phyloP scores from a whole-genome alignment of 2,329 filamentous ascomycete species.

The Allantophomopsis lycopodina region DNA sequence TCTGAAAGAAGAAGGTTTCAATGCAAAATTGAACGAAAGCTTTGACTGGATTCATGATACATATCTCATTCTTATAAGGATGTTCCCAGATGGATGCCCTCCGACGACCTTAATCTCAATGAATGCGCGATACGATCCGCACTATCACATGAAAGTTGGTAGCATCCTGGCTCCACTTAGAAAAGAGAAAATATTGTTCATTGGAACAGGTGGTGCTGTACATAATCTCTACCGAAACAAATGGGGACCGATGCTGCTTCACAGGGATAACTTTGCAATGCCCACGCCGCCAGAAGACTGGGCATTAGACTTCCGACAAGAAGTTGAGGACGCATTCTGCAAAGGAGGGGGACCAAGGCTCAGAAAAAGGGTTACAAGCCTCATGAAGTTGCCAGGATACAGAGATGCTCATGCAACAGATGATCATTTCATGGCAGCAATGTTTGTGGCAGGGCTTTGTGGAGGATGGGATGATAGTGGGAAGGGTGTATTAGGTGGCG shows the following conservation, averaged over 20 bases:
- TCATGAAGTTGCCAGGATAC: slow-evolving; percentile 56
- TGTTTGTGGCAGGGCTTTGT: slow-evolving; percentile 46
- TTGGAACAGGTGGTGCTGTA: slow-evolving; percentile 47
- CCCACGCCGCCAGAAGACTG: slow-evolving; percentile 41
- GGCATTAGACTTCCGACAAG: slow-evolving; percentile 52
- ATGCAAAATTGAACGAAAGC: slow-evolving; percentile 32
- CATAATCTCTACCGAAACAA: slow-evolving; percentile 58
- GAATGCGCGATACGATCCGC: slow-evolving; percentile 40
- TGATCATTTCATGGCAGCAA: slow-evolving; percentile 54
- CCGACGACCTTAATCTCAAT: slow-evolving; percentile 46
- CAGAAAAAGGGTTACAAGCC: slow-evolving; percentile 37
- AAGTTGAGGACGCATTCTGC: slow-evolving; percentile 43
- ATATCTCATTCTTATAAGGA: slow-evolving; percentile 53
- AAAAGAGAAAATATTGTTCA: slow-evolving; percentile 38
- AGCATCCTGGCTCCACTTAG: slow-evolving; percentile 39
- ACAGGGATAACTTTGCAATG: slow-evolving; percentile 44
- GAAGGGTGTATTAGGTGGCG: slow-evolving; percentile 32
- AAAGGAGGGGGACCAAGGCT: slow-evolving; percentile 39
- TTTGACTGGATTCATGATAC: slow-evolving; percentile 67
- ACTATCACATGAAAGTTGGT: slow-evolving; percentile 43
- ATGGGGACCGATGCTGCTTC: slow-evolving; percentile 46
- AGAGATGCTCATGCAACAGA: slow-evolving; percentile 56
- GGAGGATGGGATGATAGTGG: slow-evolving; percentile 32
- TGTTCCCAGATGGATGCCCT: slow-evolving; percentile 52
- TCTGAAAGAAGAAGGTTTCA: slow-evolving; percentile 36